phyloP scores from a whole-genome alignment of 208 protist genomes.

The Crithidia sp. region DNA sequence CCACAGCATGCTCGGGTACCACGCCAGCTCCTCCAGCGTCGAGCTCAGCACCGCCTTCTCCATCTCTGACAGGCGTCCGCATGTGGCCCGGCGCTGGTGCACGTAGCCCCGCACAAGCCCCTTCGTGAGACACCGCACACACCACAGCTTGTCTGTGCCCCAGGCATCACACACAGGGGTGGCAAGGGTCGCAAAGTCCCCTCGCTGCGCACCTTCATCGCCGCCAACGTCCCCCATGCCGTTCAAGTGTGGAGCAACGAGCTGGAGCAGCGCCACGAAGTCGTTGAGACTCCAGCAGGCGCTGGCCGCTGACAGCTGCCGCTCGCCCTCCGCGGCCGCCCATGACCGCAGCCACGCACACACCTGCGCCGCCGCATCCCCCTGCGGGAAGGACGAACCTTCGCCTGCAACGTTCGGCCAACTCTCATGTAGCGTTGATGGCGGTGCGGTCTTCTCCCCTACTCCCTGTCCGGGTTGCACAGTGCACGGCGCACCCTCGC shows the following conservation, averaged over 20 bases:
- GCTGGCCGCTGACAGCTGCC: not conserved
- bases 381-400: not conserved
- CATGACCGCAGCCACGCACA: slow-evolving; percentile 31
- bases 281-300: slow-evolving; percentile 38
- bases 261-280: slow-evolving; percentile 45
- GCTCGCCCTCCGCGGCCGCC: slow-evolving; percentile 1
- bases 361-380: slow-evolving; percentile 16
- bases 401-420: too few relatives aligned
- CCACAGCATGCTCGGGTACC: slow-evolving; percentile 31
- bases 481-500: too few relatives aligned
- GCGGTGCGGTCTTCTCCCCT: too few relatives aligned
- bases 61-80: slow-evolving; percentile 23
- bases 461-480: too few relatives aligned
- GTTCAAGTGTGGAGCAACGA: slow-evolving; percentile 18
- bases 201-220: not conserved
- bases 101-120: slow-evolving; percentile 36
- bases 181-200: too few relatives aligned
- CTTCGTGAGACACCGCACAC: slow-evolving; percentile 32
- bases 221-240: not conserved
- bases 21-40: slow-evolving; percentile 34
- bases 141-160: slow-evolving; percentile 23
- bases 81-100: slow-evolving; percentile 11
- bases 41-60: slow-evolving; percentile 30
- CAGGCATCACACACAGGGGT: not conserved
- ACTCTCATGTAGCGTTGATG: too few relatives aligned